These are phyloP conservation scores for Gilbertella persicaria DNA, from an alignment of 371 early-diverging fungal species.

Conservation along the genomic window DNA sequence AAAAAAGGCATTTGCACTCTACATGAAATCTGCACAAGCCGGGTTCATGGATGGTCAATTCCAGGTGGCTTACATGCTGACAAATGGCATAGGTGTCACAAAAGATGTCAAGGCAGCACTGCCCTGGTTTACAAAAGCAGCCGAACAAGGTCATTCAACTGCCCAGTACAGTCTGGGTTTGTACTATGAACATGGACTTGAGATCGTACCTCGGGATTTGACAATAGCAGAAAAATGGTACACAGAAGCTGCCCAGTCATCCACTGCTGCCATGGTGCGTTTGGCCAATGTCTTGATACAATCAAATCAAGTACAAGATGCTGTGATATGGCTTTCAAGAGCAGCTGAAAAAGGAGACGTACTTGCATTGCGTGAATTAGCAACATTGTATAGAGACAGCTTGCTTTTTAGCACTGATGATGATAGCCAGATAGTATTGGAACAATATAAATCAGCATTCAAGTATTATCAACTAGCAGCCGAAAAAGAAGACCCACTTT, in stretches of 20 bases:
- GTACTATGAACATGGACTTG: slow-evolving; percentile 47
- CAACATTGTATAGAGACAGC: slow-evolving; percentile 22
- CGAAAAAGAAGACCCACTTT: slow-evolving; percentile 44
- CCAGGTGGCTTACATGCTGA: slow-evolving; percentile 36
- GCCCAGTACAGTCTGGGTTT: slow-evolving; percentile 49
- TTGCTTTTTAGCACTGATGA: slow-evolving; percentile 10
- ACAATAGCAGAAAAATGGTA: slow-evolving; percentile 36
- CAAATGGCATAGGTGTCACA: slow-evolving; percentile 22
- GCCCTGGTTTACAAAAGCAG: slow-evolving; percentile 52
- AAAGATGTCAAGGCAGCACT: slow-evolving; percentile 44
- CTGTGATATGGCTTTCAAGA: slow-evolving; percentile 13
- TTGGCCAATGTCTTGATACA: slow-evolving; percentile 28
- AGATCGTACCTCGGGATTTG: slow-evolving; percentile 26
- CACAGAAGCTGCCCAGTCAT: slow-evolving; percentile 35
- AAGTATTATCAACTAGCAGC: slow-evolving; percentile 51
- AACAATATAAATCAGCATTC: slow-evolving; percentile 29
- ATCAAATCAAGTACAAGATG: slow-evolving; percentile 11
- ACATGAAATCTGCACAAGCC: slow-evolving; percentile 27
- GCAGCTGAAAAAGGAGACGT: slow-evolving; percentile 20
- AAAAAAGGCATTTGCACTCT: slow-evolving; percentile 26
- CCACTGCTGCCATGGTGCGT: slow-evolving; percentile 38
- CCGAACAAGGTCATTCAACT: slow-evolving; percentile 41
- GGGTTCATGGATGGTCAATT: slow-evolving; percentile 36
- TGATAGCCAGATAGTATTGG: background rate
- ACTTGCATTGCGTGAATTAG: slow-evolving; percentile 27